phyloP scores from a whole-genome alignment of 1,139 yeast species.

The Pichiaceae sp. region DNA sequence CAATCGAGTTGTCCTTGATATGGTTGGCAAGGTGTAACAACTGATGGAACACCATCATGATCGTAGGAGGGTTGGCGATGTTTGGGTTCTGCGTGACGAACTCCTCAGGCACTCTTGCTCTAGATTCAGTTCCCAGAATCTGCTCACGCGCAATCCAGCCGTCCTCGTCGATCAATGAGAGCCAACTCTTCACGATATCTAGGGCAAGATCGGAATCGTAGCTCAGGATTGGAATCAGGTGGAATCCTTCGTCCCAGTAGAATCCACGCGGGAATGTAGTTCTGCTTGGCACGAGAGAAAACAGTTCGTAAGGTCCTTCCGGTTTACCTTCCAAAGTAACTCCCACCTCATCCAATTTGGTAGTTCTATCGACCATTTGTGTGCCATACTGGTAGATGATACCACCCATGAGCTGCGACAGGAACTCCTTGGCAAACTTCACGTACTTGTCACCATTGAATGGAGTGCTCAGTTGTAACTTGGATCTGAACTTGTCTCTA shows the following conservation, averaged over 20 bases:
- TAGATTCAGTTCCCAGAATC: slow-evolving; percentile 84
- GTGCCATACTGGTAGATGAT: slow-evolving; percentile 87
- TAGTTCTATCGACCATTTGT: slow-evolving; percentile 69
- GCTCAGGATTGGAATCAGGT: slow-evolving; percentile 69
- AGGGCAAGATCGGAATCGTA: slow-evolving; percentile 81
- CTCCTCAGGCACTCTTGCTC: slow-evolving; percentile 81
- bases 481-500: slow-evolving; percentile 44
- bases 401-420: slow-evolving; percentile 85
- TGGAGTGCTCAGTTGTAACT: slow-evolving; percentile 51
- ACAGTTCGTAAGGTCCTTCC: slow-evolving; percentile 67
- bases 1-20: slow-evolving; percentile 1
- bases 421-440: slow-evolving; percentile 64
- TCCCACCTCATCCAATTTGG: slow-evolving; percentile 57
- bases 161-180: slow-evolving; percentile 69
- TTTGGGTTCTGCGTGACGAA: slow-evolving; percentile 83
- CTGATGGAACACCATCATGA: slow-evolving; percentile 70
- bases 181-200: slow-evolving; percentile 85
- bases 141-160: slow-evolving; percentile 99
- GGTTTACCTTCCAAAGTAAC: slow-evolving; percentile 40
- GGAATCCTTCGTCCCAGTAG: slow-evolving; percentile 99
- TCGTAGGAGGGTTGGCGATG: slow-evolving; percentile 93
- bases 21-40: slow-evolving; percentile 44
- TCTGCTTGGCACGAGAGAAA: slow-evolving; percentile 84
- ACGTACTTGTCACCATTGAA: slow-evolving; percentile 38
- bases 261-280: slow-evolving; percentile 96